Evolutionary conservation across 2,329 filamentous ascomycete genomes (phyloP), one percentile per base, ranked within the genome.

Genomic region (Fusarium sp.): DNA sequence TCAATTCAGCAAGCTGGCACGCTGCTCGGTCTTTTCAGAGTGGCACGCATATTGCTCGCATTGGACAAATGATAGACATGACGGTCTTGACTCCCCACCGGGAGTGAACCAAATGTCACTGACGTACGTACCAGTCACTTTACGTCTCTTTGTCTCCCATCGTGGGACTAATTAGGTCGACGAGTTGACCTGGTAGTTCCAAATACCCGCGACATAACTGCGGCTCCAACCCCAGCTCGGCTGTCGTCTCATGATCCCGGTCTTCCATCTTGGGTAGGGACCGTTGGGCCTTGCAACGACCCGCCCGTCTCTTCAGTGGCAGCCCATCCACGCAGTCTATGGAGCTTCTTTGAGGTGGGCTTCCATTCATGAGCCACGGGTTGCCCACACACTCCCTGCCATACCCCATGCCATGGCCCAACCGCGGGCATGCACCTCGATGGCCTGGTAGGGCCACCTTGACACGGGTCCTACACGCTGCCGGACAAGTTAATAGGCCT

Each of bases 191-290:
- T 76, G 68, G 64, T 66, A 73, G 70, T 66, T 63, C 67, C 61
- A 70, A 67, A 70, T 70, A 77, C 75, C 70, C 75, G 68, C 76
- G 72, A 52, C 48, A 52, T 52, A 72, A 69, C 74, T 77, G 74
- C 74, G 74, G 77, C 75, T 76, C 72, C 73, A 77, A 78, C 70
- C 67, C 68, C 68, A 78, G 64, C 67, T 77, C 76, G 77, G 72
- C 74, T 79, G 76, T 75, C 74, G 74, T 79, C 77, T 78, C 75
- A 77, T 74, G 39, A 75, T 71, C 75, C 72, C 65, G 64, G 75
- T 68, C 67, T 61, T 70, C 68, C 75, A 77, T 74, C 75, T 75
- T 77, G 72, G 68, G 75, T 62, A 77, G 70, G 66, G 72, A 76
- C 71, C 57, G 66, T 76, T 74, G 64, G 72, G 60, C 66, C 64